Conservation (phyloP, 176 grass and related monocot species). For the Puccinellia tenuiflora region DNA sequence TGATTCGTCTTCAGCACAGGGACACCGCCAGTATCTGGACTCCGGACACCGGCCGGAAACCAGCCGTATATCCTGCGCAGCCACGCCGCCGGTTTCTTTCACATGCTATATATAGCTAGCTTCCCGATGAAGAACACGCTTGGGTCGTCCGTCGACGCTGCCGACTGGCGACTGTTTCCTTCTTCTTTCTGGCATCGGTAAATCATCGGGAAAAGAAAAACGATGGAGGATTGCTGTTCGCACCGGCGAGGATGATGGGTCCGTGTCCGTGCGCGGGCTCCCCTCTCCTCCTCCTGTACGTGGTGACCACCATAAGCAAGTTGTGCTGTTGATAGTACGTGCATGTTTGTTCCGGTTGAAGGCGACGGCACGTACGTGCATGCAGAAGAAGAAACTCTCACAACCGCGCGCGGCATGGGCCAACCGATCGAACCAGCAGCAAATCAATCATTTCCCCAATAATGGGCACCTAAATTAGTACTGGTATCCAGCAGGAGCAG, state of each 20-base stretch:
- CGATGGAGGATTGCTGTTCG: background rate
- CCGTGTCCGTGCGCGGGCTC: background rate
- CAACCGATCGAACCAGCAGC: background rate
- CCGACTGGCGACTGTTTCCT: background rate
- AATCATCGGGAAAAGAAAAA: background rate
- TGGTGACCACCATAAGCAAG: background rate
- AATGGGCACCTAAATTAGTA: constrained; percentile 11
- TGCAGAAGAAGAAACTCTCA: background rate
- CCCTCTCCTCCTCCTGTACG: background rate
- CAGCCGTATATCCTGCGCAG: background rate
- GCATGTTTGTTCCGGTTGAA: background rate
- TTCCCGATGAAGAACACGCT: background rate
- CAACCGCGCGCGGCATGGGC: background rate
- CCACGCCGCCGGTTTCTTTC: background rate
- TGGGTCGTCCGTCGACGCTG: background rate
- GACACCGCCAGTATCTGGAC: background rate
- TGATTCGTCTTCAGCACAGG: background rate
- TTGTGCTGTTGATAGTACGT: background rate
- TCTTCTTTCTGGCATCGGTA: background rate
- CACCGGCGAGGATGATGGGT: background rate
- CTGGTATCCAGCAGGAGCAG: background rate
- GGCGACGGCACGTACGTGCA: background rate
- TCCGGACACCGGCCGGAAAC: constrained; percentile 1
- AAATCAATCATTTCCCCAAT: constrained; percentile 7
- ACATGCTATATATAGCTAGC: background rate